Evolutionary conservation across 2,329 filamentous ascomycete genomes (phyloP).

Genomic region (Fusarium nisikadoi): DNA sequence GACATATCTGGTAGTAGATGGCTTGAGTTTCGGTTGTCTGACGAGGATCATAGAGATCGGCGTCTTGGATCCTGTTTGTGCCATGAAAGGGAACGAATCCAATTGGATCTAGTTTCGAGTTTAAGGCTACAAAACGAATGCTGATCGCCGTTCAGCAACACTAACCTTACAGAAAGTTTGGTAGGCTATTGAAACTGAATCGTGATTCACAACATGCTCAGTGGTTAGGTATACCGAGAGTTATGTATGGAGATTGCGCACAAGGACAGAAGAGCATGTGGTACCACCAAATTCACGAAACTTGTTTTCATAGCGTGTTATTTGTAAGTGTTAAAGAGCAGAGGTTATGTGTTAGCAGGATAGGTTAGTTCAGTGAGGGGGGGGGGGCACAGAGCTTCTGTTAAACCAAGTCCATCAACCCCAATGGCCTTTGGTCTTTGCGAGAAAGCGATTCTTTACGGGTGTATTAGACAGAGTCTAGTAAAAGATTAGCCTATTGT

Average conservation of each 20-base stretch:
- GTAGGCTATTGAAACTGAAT: constrained; percentile 8
- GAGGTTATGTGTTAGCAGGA: constrained; percentile 15
- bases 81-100: not conserved
- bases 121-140: not conserved
- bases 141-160: constrained; percentile 1
- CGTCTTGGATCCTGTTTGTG: constrained; percentile 13
- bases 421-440: not conserved
- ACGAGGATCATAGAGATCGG: not conserved
- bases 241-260: constrained; percentile 19
- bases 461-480: not conserved
- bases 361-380: constrained; percentile 14
- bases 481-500: constrained; percentile 12
- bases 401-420: constrained; percentile 13
- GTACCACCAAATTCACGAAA: constrained; percentile 21
- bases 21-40: not conserved
- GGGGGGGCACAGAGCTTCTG: constrained; percentile 12
- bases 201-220: constrained; percentile 19
- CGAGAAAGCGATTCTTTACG: not conserved
- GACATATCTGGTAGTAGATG: constrained; percentile 13
- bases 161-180: constrained; percentile 14
- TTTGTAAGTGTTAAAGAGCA: constrained; percentile 2
- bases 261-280: constrained; percentile 19
- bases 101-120: not conserved
- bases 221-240: constrained; percentile 10
- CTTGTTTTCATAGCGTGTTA: not conserved